These are phyloP conservation scores for Pachyrhizus erosus DNA, from an alignment of 306 rosid species.

Conservation along the genomic window DNA sequence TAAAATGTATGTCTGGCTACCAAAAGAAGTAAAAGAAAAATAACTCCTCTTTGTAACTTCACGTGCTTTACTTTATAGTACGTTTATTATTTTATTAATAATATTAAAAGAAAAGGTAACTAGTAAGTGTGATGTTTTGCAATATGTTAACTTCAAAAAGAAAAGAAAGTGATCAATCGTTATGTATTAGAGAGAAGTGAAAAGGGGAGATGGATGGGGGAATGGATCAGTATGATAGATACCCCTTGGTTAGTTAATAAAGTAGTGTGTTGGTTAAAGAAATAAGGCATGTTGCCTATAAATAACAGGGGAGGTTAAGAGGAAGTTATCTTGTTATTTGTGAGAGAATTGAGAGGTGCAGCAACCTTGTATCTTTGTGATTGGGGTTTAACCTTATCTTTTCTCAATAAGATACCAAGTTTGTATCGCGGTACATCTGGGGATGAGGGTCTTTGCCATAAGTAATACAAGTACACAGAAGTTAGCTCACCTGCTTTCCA, in stretches of 20 bases:
- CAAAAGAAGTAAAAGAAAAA: constrained; percentile 10
- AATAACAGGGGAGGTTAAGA: not conserved
- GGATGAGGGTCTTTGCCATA: not conserved
- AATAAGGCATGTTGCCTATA: not conserved
- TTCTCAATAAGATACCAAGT: not conserved
- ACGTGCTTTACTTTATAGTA: not conserved
- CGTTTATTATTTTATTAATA: constrained; percentile 4
- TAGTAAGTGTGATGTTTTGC: not conserved
- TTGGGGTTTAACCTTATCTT: not conserved
- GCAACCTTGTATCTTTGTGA: not conserved
- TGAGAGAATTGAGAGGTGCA: not conserved
- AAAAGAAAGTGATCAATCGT: constrained; percentile 21
- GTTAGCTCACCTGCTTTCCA: constrained; percentile 76
- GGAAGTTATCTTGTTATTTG: not conserved
- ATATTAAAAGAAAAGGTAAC: not conserved
- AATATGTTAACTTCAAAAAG: constrained; percentile 14
- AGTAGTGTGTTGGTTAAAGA: not conserved
- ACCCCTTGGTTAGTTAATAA: not conserved
- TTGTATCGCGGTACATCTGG: not conserved
- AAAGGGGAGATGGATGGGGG: not conserved
- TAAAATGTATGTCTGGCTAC: constrained; percentile 13
- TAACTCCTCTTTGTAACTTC: not conserved
- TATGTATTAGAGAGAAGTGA: not conserved
- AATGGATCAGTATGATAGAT: not conserved
- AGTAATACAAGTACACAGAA: not conserved